These are phyloP conservation scores for Phalaenopsis aphrodite DNA, from an alignment of 106 monocot genomes.

Conservation along the genomic window DNA sequence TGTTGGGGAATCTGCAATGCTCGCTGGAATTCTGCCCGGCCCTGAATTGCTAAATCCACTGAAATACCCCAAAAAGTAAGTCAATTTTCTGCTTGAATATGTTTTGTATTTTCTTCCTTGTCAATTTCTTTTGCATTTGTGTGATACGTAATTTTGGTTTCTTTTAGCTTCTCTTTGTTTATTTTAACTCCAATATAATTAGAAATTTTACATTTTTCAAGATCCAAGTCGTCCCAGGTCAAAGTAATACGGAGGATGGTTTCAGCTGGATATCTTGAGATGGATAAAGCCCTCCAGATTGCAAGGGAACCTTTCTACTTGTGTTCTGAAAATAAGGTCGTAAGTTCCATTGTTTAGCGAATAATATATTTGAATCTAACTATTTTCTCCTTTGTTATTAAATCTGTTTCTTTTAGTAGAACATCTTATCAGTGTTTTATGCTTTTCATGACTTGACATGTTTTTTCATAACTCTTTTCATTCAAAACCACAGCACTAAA, in stretches of 20 bases:
- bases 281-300: conserved; percentile 19
- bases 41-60: conserved; percentile 30
- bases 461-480: too few species aligned
- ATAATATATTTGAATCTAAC: not conserved
- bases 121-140: not conserved
- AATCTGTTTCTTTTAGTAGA: too few species aligned
- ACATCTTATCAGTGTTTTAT: too few species aligned
- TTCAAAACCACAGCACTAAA: too few species aligned
- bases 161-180: not conserved
- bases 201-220: conserved; percentile 7
- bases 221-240: conserved; percentile 22
- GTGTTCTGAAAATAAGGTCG: conserved; percentile 7
- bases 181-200: not conserved
- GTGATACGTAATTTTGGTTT: not conserved
- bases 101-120: not conserved
- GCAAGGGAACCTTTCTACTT: conserved; percentile 27
- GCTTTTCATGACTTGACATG: too few species aligned
- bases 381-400: not conserved
- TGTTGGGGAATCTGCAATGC: conserved; percentile 41
- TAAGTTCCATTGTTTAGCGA: not conserved
- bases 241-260: conserved; percentile 36
- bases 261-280: conserved; percentile 24
- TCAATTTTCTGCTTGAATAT: not conserved
- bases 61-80: conserved; percentile 20
- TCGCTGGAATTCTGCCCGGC: conserved; percentile 42